Base-by-base conservation (phyloP, 2,329 filamentous ascomycete genomes). In the Aspergillus floridensis region DNA sequence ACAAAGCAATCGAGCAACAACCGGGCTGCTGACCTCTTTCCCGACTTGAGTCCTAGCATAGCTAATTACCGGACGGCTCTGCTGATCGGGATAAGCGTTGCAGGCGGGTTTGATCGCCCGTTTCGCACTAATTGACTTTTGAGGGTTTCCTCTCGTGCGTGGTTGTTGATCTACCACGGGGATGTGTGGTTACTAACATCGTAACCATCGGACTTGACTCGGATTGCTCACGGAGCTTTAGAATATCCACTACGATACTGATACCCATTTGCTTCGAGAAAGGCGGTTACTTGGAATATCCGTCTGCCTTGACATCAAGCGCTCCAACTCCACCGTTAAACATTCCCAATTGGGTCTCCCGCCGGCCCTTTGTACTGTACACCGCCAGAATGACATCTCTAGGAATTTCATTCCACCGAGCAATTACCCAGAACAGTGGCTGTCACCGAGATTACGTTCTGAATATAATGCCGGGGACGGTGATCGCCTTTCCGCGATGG, bases 301-400 rank as follows among this genome's bases (percentile, higher is more conserved):
- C 16, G 16, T 41, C 16, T 14, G 38, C 38, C 12, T 41, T 5
- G 14, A 41, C 16, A 41, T 12, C 11, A 6, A 44, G 11, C 38
- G 38, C 38, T 44, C 29, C 24, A 58, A 54, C 63, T 61, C 62
- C 63, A 65, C 63, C 55, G 52, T 32, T 59, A 41, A 29, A 51
- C 54, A 35, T 54, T 31, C 50, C 47, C 61, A 63, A 67, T 67
- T 66, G 65, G 65, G 49, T 59, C 62, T 47, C 49, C 44, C 24
- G 49, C 57, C 26, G 7, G 46, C 46, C 3, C 32, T 35, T 35
- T 35, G 32, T 35, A 35, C 53, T 61, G 58, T 66, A 63, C 65
- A 67, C 65, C 65, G 65, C 65, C 60, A 67, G 57, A 61, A 65
- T 59, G 60, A 53, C 60, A 24, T 51, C 49, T 58, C 44, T 47